Conservation (phyloP, 768 basidiomycete genomes). For the Rhodosporidiobolus odoratus region DNA sequence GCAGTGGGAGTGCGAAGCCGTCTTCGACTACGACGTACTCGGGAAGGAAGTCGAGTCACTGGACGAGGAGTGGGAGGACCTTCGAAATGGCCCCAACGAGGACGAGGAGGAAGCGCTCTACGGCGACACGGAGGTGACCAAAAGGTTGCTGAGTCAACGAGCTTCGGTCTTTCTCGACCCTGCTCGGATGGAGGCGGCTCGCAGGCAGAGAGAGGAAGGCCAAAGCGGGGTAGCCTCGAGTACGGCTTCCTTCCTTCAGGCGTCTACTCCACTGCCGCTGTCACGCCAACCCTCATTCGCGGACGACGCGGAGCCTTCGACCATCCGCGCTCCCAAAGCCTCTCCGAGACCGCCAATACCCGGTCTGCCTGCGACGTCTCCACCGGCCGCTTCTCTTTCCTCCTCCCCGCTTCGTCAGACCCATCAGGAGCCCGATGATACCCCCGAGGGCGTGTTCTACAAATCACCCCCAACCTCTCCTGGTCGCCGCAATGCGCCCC, state of each 20-base stretch:
- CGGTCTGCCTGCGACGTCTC: background rate
- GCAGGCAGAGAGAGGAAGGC: background rate
- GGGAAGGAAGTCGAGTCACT: constrained; percentile 32
- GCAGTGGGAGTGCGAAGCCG: constrained; percentile 40
- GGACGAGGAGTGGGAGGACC: constrained; percentile 22
- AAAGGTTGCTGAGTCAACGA: background rate
- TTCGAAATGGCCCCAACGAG: constrained; percentile 6
- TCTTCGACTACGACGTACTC: constrained; percentile 31
- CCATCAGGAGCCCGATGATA: background rate
- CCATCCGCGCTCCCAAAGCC: background rate
- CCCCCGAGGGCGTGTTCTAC: background rate
- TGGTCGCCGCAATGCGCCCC: background rate
- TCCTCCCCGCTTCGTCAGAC: background rate
- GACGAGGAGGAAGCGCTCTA: constrained; percentile 13
- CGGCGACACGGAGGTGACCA: background rate
- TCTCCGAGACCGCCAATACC: background rate
- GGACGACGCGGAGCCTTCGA: background rate
- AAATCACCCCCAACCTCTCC: background rate
- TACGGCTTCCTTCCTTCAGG: background rate
- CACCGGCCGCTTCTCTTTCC: background rate
- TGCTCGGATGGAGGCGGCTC: background rate
- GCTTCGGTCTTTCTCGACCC: background rate
- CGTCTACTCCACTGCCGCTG: constrained; percentile 8
- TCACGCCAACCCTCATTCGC: constrained; percentile 22
- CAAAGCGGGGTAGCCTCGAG: background rate